These are phyloP conservation scores for Lipomyces japonicus DNA, from an alignment of 805 yeast genomes.

Conservation along the genomic window DNA sequence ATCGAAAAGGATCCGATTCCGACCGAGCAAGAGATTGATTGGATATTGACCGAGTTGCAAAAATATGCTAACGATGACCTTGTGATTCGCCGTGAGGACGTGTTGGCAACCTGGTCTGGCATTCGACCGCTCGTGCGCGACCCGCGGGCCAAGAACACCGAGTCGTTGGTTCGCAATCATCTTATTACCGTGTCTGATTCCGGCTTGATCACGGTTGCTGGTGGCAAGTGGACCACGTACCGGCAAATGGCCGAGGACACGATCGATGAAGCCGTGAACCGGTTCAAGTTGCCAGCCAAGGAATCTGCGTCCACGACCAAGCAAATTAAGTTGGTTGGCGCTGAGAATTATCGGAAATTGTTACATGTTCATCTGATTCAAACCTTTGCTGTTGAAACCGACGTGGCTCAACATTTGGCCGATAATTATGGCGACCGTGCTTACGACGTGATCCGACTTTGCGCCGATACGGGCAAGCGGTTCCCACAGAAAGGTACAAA, in stretches of 20 bases:
- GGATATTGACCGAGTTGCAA: conserved; percentile 80
- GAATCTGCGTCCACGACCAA: conserved; percentile 45
- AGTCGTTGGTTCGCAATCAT: conserved; percentile 88
- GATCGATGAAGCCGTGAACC: conserved; percentile 63
- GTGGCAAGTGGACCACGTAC: conserved; percentile 98
- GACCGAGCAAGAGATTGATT: conserved; percentile 81
- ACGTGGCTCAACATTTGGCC: conserved; percentile 75
- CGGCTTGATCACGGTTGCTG: conserved; percentile 83
- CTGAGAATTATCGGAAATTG: conserved; percentile 70
- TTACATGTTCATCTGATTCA: conserved; percentile 77
- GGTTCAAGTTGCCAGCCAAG: conserved; percentile 44
- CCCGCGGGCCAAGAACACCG: conserved; percentile 58
- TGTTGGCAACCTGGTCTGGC: conserved; percentile 94
- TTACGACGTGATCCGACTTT: conserved; percentile 58
- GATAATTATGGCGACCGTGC: conserved; percentile 88
- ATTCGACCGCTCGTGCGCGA: conserved; percentile 91
- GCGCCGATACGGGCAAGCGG: conserved; percentile 32
- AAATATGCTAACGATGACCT: conserved; percentile 71
- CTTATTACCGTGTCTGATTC: conserved; percentile 66
- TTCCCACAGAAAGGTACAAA: conserved; percentile 38
- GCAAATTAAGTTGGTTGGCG: conserved; percentile 64
- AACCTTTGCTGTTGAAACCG: conserved; percentile 65
- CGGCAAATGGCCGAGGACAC: conserved; percentile 97
- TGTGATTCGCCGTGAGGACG: conserved; percentile 86
- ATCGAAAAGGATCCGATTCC: conserved; percentile 62